A percentile compares a stretch with the other conserved stretches of the same genome.
Evolutionary conservation across 805 yeast genomes (phyloP).

Genomic region (Candida silvicultrix): DNA sequence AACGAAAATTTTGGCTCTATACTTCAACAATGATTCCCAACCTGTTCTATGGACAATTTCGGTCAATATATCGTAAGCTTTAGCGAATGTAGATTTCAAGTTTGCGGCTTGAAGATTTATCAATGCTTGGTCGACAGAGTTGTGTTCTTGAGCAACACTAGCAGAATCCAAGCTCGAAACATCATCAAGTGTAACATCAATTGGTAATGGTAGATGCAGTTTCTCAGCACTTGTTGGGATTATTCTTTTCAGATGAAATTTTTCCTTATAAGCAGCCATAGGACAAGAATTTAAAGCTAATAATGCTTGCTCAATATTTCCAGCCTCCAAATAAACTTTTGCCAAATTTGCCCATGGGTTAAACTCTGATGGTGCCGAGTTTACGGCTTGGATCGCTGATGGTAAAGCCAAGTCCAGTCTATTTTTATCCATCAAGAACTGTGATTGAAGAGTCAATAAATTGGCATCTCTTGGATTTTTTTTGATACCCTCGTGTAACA

Average conservation of each 20-base stretch:
- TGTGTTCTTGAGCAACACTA: conserved; percentile 62
- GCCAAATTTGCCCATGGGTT: conserved; percentile 68
- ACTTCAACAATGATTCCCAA: conserved; percentile 60
- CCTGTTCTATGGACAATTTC: conserved; percentile 62
- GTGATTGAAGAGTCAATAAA: conserved; percentile 48
- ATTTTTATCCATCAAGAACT: conserved; percentile 47
- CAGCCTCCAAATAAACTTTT: conserved; percentile 52
- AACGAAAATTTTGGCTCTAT: conserved; percentile 59
- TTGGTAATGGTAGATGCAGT: conserved; percentile 71
- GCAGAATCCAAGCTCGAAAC: conserved; percentile 62
- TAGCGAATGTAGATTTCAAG: conserved; percentile 50
- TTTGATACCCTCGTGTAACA: conserved; percentile 43
- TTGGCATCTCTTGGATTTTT: conserved; percentile 49
- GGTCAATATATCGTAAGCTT: conserved; percentile 55
- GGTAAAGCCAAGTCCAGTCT: conserved; percentile 51
- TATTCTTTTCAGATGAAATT: conserved; percentile 53
- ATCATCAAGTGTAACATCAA: conserved; percentile 64
- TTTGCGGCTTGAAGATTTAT: conserved; percentile 63
- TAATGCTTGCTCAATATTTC: conserved; percentile 66
- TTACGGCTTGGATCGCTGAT: conserved; percentile 58
- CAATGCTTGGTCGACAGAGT: conserved; percentile 54
- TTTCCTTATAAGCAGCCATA: conserved; percentile 65
- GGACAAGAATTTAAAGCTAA: conserved; percentile 75
- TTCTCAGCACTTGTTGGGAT: conserved; percentile 45
- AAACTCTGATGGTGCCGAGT: conserved; percentile 69